Evolutionary conservation across 495 filamentous ascomycete genomes (phyloP).

Genomic region (Penicillium subrubescens): DNA sequence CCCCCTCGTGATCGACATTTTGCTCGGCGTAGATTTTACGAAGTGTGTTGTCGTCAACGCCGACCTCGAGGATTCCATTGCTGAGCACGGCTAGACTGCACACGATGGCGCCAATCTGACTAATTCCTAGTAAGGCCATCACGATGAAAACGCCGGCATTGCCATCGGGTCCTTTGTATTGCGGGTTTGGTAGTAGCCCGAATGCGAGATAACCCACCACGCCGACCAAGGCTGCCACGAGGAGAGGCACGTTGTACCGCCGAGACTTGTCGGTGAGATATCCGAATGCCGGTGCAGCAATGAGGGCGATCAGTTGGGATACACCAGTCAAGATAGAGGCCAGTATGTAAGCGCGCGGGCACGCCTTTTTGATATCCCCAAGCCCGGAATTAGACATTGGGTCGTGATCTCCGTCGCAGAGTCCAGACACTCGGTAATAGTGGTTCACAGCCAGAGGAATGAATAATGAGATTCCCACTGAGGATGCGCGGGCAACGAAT

Average conservation of each 20-base stretch:
- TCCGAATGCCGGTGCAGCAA: slow-evolving; percentile 85
- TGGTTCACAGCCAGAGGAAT: slow-evolving; percentile 89
- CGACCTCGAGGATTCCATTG: slow-evolving; percentile 64
- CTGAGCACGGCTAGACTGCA: slow-evolving; percentile 86
- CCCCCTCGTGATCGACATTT: slow-evolving; percentile 12
- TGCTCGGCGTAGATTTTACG: slow-evolving; percentile 34
- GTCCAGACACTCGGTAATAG: slow-evolving; percentile 80
- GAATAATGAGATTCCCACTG: slow-evolving; percentile 91
- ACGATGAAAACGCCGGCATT: slow-evolving; percentile 70
- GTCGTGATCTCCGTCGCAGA: slow-evolving; percentile 65
- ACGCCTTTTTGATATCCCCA: slow-evolving; percentile 74
- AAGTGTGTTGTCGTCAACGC: slow-evolving; percentile 39
- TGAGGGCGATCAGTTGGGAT: slow-evolving; percentile 81
- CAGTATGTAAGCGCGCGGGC: slow-evolving; percentile 80
- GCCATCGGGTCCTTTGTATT: slow-evolving; percentile 59
- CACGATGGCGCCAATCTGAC: slow-evolving; percentile 94
- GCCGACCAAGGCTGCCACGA: slow-evolving; percentile 69
- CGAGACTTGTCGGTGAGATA: slow-evolving; percentile 67
- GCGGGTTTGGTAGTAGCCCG: slow-evolving; percentile 68
- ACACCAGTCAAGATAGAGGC: slow-evolving; percentile 83
- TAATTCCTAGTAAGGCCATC: slow-evolving; percentile 78
- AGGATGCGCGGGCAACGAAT: slow-evolving; percentile 94
- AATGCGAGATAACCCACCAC: slow-evolving; percentile 76
- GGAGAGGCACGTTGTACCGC: slow-evolving; percentile 70
- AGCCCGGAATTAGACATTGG: slow-evolving; percentile 51